Base-by-base conservation (phyloP, 257 asterid species). In the Solanum arcanum region DNA sequence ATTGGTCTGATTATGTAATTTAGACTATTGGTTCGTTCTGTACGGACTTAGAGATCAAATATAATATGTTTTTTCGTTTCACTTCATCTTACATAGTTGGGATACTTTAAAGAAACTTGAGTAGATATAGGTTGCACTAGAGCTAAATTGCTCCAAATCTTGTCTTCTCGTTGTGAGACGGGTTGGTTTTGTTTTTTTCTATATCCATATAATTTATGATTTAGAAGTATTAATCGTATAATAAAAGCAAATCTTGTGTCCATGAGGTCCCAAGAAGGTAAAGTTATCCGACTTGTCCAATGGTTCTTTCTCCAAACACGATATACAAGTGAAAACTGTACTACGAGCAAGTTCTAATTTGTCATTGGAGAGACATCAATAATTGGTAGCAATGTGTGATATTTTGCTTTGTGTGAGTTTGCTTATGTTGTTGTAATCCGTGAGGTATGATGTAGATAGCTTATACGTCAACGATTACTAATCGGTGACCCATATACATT, bases 1-100 rank as follows among this genome's bases (percentile, higher is more conserved):
- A 93, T 47, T 94, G 96, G 96, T 96, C 98, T 37, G 96, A 94
- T 89, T 96, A 96, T 93, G 96, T 94, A 46, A 96, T 96, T 21
- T 96, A 89, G 88, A 41, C 6, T 5, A 5, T 46, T 46, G 16
- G n/a, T 7, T 9, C 0, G 10, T 16, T 46, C 2, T 33, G 20
- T 82, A 77, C 20, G 64, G 60, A 82, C 42, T 68, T 69, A 29
- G 83, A 46, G 47, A 81, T 82, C 86, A 68, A 87, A 87, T 82
- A 87, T 27, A 49, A 69, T 33, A 68, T 66, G 15, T 68, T 68
- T 33, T n/a, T 87, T 33, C 62, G 23, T 52, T 80, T 0, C 70
- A 64, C 64, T 78, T 74, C 59, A 0, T 35, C 29, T 73, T 73
- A 20, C 16, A 35, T 5, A 5, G 21, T 74, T 74, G 16, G 20